Evolutionary conservation across 148 eudicot genomes (phyloP), one percentile per base, ranked within the genome.

Genomic region (Rhododendron vialii): DNA sequence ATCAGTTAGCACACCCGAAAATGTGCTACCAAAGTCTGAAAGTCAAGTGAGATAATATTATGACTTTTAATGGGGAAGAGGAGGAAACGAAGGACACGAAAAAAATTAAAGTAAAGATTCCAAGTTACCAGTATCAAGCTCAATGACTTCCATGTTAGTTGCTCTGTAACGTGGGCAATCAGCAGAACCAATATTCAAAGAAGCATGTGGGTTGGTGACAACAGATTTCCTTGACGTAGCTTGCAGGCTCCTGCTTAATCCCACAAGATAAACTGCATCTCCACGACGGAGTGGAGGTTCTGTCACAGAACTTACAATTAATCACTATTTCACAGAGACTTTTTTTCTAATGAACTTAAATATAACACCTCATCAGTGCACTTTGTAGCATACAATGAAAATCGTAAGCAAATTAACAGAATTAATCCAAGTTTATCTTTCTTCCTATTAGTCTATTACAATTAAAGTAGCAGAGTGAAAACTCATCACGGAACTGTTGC

Each of bases 91-190:
- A 26, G 35, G 36, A 69, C 17, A 30, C 18, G 5, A 74, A 77
- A n/a, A 41, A 55, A 38, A 18, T 7, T 47, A 48, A 47, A 28
- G 63, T 50, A 15, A 47, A 61, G 26, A 76, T 43, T 84, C 48
- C 78, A 41, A 89, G 67, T 59, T 88, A 96, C 99, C 99, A 84
- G 99, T 94, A 91, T 96, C 99, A 84, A 96, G 98, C 93, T 96
- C 98, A 74, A 96, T 93, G 83, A 96, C 98, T 90, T 96, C 99
- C 99, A 96, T 94, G 87, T 96, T 96, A 69, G 90, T 95, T 87
- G 99, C 98, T 91, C 99, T 92, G 87, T 95, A 96, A 77, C 98
- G 96, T 59, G 99, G 99, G 89, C 95, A 93, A 87, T 94, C 98
- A 83, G 98, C 98, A 28, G 99, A 95, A 69, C 94, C 92, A 86